Base-by-base conservation (phyloP, 345 rosid genomes). In the Hevea brasiliensis region DNA sequence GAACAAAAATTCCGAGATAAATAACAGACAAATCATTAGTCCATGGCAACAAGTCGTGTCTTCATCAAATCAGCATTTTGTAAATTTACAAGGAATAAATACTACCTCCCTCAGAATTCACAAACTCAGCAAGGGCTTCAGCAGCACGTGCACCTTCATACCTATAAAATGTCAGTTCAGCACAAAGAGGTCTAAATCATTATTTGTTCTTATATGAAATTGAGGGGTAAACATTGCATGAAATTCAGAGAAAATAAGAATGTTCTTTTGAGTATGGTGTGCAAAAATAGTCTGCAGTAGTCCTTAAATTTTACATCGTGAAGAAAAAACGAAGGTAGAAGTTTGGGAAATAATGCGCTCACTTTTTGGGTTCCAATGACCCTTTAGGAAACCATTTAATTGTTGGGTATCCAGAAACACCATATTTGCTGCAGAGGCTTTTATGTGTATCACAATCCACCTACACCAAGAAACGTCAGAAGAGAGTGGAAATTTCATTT, bases 381-480 rank as follows among this genome's bases (percentile, higher is more conserved):
- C 99, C 99, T 83, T 90, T 96, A 12, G 97, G 91, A 78, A 96
- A 93, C 99, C 99, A 96, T 40, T 96, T 89, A 72, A 96, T 70
- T 6, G 99, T 90, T 15, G 99, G 99, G 79, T 93, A 96, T 48
- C 99, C 96, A 68, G 90, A 81, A 74, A 96, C 99, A 21, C 96
- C 98, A 72, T 87, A 91, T 79, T 93, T 96, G 85, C 91, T 80
- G 80, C 99, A 93, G 15, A 93, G 47, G 67, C 81, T 78, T 85
- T 93, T 96, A 23, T 96, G 99, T 65, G 89, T 94, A 65, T 96
- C 99, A 78, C 99, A 96, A 81, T 96, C 99, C 78, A 93, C 97
- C 99, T 61, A 68, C 69, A 76, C 53, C 35, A 81, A 78, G 47
- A 71, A 72, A 69, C 15, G 23, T 60, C 17, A 67, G 41, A 58